Evolutionary conservation across 2,329 filamentous ascomycete species (phyloP).

Genomic region (Trichoderma sp.): DNA sequence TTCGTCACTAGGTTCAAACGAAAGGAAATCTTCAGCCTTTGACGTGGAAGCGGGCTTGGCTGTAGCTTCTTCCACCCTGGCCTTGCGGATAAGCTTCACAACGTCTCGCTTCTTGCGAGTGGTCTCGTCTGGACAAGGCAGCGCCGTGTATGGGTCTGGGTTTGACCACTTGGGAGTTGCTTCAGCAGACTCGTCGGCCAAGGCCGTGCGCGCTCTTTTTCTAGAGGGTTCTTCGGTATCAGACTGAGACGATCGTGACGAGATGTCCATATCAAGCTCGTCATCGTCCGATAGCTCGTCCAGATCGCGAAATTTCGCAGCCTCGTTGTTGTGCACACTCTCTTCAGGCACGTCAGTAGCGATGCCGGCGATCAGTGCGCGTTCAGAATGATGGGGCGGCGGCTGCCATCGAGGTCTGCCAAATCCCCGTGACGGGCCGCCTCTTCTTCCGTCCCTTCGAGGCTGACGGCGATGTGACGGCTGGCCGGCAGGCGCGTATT

Average conservation of each 20-base stretch:
- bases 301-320: conserved; percentile 51
- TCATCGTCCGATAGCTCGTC: conserved; percentile 62
- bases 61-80: conserved; percentile 60
- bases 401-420: conserved; percentile 35
- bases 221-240: conserved; percentile 41
- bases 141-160: conserved; percentile 85
- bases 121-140: conserved; percentile 75
- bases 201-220: conserved; percentile 33
- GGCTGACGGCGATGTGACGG: conserved; percentile 23
- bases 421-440: conserved; percentile 26
- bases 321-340: conserved; percentile 45
- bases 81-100: conserved; percentile 87
- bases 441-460: conserved; percentile 29
- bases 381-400: conserved; percentile 45
- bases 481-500: conserved; percentile 27
- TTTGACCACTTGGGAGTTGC: conserved; percentile 84
- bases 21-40: conserved; percentile 82
- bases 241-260: conserved; percentile 32
- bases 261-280: conserved; percentile 64
- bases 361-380: conserved; percentile 47
- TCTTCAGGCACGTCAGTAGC: conserved; percentile 43
- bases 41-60: conserved; percentile 51
- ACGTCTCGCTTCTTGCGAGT: conserved; percentile 78
- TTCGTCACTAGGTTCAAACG: conserved; percentile 67
- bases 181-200: conserved; percentile 36